These are phyloP conservation scores for Vaccinium corymbosum DNA, from an alignment of 148 eudicot genomes.

Conservation along the genomic window DNA sequence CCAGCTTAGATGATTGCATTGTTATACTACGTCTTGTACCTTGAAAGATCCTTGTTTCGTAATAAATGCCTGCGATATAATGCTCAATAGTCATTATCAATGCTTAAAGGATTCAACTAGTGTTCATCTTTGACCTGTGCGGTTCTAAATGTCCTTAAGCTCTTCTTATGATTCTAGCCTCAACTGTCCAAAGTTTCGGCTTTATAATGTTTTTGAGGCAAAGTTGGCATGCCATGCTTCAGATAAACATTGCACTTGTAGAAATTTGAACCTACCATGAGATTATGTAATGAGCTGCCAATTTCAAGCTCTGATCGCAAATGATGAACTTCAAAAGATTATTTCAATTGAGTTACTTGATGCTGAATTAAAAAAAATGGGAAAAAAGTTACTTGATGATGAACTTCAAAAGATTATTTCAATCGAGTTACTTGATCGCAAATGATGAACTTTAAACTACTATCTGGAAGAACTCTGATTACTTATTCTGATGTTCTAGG, in stretches of 20 bases:
- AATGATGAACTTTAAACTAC: neutral
- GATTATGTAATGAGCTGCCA: neutral
- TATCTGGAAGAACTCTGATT: neutral
- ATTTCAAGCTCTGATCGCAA: neutral
- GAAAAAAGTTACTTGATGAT: neutral
- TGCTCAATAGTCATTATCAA: neutral
- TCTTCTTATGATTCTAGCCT: neutral
- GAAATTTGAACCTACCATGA: neutral
- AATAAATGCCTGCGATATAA: neutral
- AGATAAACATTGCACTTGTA: constrained; percentile 1
- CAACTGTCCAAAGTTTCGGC: neutral
- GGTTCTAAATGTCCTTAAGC: neutral
- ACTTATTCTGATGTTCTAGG: neutral
- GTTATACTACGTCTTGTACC: neutral
- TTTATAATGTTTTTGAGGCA: neutral
- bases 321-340: constrained; percentile 8
- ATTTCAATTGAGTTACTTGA: neutral
- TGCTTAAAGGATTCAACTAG: neutral
- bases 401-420: constrained; percentile 2
- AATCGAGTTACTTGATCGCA: neutral
- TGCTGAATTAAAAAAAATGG: neutral
- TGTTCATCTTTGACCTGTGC: neutral
- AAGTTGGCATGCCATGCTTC: neutral
- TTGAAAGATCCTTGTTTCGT: neutral
- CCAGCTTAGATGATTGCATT: neutral